Base-by-base conservation (phyloP, 352 stramenopile species). In the Phytophthora europaea region DNA sequence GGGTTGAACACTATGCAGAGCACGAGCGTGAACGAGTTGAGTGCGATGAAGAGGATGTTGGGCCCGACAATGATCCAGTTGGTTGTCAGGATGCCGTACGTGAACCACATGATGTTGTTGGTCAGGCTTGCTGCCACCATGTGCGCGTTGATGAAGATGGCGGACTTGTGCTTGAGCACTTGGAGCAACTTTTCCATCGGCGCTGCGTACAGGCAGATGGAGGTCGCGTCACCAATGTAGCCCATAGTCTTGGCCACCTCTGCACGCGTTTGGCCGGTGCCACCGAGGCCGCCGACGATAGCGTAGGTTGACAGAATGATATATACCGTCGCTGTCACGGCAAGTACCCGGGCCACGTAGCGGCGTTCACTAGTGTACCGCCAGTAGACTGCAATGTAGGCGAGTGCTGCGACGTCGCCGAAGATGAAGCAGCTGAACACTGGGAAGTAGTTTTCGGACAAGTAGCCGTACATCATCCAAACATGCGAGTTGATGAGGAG, bases 301-400 rank as follows among this genome's bases (percentile, higher is more conserved):
- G 67, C 69, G 70, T 85, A 89, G 36, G 72, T 64, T 6, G 77
- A 76, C 15, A 82, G 33, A 7, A 77, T 56, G n/a, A 54, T 36
- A 28, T 81, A 51, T 4, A 70, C 58, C 5, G 34, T 38, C 28
- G 63, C 15, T 33, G 64, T 48, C 4, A 75, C 55, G 0, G 33
- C 52, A 34, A 83, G 36, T 7, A 84, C 67, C 1, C 63, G 68
- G 20, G 59, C 61, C 28, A 87, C 73, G 36, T 61, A 67, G 13
- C 38, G 38, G 12, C 63, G 76, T 8, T 84, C 76, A 0, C 66
- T 65, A 15, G 75, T 78, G 66, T 82, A 84, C 23, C 59, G 65
- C 53, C 82, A 90, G 67, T 88, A 91, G 12, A 89, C 66, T 8
- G 67, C 61, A 36, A 89, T 61, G 66, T 88, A 91, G 28, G 73